Base-by-base conservation (phyloP, 208 protist genomes). In the Balamuthia mandrillaris region DNA sequence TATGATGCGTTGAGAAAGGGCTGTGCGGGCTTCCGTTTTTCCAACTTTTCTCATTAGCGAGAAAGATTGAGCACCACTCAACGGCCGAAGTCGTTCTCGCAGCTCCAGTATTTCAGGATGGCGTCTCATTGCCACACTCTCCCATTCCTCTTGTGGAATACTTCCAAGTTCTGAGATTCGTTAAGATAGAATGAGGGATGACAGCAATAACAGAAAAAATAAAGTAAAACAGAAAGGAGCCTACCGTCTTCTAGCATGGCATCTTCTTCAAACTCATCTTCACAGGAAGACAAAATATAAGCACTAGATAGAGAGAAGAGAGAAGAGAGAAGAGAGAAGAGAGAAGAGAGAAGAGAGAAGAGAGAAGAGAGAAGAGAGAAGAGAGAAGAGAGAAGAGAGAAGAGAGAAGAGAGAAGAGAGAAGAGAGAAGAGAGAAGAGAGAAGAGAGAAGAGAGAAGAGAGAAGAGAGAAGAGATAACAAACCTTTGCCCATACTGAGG, bases 21-120 rank as follows among this genome's bases (percentile, higher is more conserved):
- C 70, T 16, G 54, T 60, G 12, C 47, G 41, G 70, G 35, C 60
- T n/a, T 79, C 70, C 29, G 70, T 79, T 12, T 49, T 52, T 14
- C 18, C 4, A 4, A 27, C 66, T 3, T 51, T 5, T 18, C 33
- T 49, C 70, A 60, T 60, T n/a, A 42, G 70, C 14, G 45, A 52
- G 31, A 79, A 79, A 16, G 70, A 79, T 6, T 27, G 45, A 7
- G 42, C 21, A 33, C 70, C 70, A n/a, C 41, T 77, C 1, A 90
- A 49, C 58, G 87, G 87, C 42, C 87, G 74, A 0, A 87, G 45
- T 35, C 87, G 31, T 54, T 90, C 87, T 35, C 84, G 65, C 21
- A 90, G 42, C 29, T 90, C 87, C 29, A 90, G 86, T 27, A 90
- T 81, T 81, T 90, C 82, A 37, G 87, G 77, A 66, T 90, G 87